These are phyloP conservation scores for Nymphaea thermarum DNA, from an alignment of 164 flowering plant species.

Conservation along the genomic window DNA sequence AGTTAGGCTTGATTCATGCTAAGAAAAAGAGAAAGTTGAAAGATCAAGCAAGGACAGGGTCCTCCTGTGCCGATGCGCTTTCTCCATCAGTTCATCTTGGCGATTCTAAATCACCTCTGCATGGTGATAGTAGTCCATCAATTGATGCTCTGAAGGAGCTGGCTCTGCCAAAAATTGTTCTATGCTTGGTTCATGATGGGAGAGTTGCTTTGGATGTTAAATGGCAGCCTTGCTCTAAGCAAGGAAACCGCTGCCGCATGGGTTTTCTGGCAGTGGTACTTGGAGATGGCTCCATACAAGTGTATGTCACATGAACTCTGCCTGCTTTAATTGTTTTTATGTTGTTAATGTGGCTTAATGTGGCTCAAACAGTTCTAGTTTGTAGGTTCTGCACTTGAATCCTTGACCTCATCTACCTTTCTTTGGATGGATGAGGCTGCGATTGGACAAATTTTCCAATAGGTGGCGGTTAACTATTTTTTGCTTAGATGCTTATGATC, in stretches of 20 bases:
- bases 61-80: slow-evolving; percentile 1
- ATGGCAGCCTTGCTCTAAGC: slow-evolving; percentile 50
- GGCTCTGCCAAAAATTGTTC: slow-evolving; percentile 52
- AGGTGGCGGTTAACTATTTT: too few relatives aligned
- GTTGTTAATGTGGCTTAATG: too few relatives aligned
- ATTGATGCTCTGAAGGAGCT: slow-evolving; percentile 24
- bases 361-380: too few relatives aligned
- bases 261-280: slow-evolving; percentile 92
- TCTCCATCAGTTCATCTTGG: neutral
- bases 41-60: slow-evolving; percentile 4
- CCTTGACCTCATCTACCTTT: neutral
- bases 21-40: slow-evolving; percentile 11
- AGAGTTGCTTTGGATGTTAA: slow-evolving; percentile 97
- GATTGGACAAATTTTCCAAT: neutral
- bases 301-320: slow-evolving; percentile 34
- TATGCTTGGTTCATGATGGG: slow-evolving; percentile 91
- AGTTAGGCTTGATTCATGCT: neutral
- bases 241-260: slow-evolving; percentile 39
- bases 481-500: too few relatives aligned
- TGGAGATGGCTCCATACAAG: slow-evolving; percentile 93
- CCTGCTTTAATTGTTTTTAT: neutral
- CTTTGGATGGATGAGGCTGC: neutral
- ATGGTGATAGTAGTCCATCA: slow-evolving; percentile 7
- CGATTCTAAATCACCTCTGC: neutral
- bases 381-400: neutral